These are phyloP conservation scores for peach (Prunus persica) DNA, from an alignment of 306 rosid genomes.

Conservation along the genomic window DNA sequence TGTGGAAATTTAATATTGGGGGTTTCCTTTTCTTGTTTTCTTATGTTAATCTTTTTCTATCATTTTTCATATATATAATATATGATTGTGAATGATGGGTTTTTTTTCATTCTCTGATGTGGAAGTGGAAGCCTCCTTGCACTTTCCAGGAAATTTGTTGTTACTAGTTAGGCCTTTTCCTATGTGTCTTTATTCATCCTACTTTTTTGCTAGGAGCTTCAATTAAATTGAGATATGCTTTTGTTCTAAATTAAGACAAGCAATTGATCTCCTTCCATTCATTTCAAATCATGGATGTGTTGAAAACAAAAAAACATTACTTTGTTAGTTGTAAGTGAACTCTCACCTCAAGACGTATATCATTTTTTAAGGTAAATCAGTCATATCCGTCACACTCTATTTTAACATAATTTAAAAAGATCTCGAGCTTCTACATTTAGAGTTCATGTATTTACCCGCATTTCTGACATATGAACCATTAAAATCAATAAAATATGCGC, in stretches of 20 bases:
- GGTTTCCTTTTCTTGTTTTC: not conserved
- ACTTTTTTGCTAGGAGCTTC: not conserved
- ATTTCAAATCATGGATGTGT: not conserved
- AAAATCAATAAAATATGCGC: too few species aligned
- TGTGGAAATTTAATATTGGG: not conserved
- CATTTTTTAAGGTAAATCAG: too few species aligned
- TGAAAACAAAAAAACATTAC: not conserved
- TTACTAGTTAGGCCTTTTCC: slow-evolving; percentile 22
- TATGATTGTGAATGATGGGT: not conserved
- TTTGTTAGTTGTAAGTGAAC: too few species aligned
- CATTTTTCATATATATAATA: not conserved
- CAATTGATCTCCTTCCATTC: not conserved
- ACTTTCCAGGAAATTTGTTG: slow-evolving; percentile 46
- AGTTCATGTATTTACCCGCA: too few species aligned
- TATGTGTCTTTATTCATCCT: not conserved
- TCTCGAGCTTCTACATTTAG: too few species aligned
- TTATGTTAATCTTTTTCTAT: not conserved
- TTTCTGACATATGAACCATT: too few species aligned
- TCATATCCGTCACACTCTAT: too few species aligned
- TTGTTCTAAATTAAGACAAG: not conserved
- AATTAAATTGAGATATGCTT: not conserved
- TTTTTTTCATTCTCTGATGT: not conserved
- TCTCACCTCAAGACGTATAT: too few species aligned
- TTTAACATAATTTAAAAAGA: too few species aligned
- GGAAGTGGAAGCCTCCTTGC: slow-evolving; percentile 41